Evolutionary conservation across 2,329 filamentous ascomycete genomes (phyloP), one percentile per base, ranked within the genome.

Genomic region (Cercospora sp.): DNA sequence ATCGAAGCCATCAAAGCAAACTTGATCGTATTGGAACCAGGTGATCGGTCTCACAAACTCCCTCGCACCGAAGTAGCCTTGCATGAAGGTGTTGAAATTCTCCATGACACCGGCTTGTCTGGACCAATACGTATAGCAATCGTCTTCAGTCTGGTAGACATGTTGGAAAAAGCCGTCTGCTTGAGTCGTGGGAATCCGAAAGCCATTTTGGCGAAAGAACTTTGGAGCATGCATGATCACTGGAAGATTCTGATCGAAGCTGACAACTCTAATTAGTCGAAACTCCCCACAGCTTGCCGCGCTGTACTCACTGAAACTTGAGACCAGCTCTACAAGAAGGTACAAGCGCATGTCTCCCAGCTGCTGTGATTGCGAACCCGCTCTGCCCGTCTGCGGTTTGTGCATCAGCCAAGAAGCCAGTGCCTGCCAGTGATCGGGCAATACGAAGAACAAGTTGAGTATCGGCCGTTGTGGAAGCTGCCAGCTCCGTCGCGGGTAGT

Each of bases 51-150:
- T 45, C 8, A 65, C 58, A 26, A 49, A 24, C 2, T 61, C 12
- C 5, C 12, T 6, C 7, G 69, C 62, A 5, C 67, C 69, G 37
- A 69, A 72, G 10, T 66, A 69, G 18, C 64, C 70, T 67, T 70
- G 63, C 66, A 66, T 70, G 63, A 71, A 70, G 9, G 66, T 66
- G 45, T 70, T 69, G 65, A 72, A 72, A 32, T 67, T 71, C 65
- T 72, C 67, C 69, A 71, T 68, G 5, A 69, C 65, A 18, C 69
- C 70, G 1, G 70, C 59, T 43, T 70, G 63, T 37, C 69, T 67
- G n/a, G 69, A 68, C 67, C 57, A 69, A 51, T 70, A 69, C 3
- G 65, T 61, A 30, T 66, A 71, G 45, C 51, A 63, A 21, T 71
- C 64, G 12, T 70, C 60, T 8, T 45, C 26, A 12, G 70, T 72